These are phyloP conservation scores for Pleurotus tuoliensis DNA, from an alignment of 768 basidiomycete genomes.

Conservation along the genomic window DNA sequence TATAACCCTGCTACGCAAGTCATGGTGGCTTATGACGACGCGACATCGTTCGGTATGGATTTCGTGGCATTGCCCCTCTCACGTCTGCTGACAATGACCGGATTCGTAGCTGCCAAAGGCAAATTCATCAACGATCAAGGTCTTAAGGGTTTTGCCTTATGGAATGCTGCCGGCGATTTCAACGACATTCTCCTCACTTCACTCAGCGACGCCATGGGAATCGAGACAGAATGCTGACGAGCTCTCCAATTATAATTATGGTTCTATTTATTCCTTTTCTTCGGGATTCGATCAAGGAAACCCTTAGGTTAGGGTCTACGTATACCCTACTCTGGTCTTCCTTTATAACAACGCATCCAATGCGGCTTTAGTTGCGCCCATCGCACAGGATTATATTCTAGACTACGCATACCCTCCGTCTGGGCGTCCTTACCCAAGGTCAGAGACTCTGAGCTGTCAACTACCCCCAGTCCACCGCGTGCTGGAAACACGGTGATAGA, in stretches of 20 bases:
- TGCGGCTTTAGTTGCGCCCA: too few relatives aligned
- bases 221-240: slow-evolving; percentile 9
- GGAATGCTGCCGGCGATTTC: slow-evolving; percentile 69
- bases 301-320: too few relatives aligned
- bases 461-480: too few relatives aligned
- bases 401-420: too few relatives aligned
- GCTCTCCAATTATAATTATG: background rate
- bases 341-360: too few relatives aligned
- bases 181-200: slow-evolving; percentile 42
- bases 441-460: too few relatives aligned
- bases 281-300: background rate
- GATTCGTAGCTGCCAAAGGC: slow-evolving; percentile 48
- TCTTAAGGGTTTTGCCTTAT: slow-evolving; percentile 64
- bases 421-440: too few relatives aligned
- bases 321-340: too few relatives aligned
- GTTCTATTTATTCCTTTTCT: background rate
- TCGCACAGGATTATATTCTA: too few relatives aligned
- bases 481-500: too few relatives aligned
- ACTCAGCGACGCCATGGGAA: slow-evolving; percentile 20
- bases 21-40: slow-evolving; percentile 49
- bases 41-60: background rate
- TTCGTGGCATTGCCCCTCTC: background rate
- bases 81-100: background rate
- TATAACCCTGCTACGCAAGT: slow-evolving; percentile 37
- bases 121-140: slow-evolving; percentile 46